These are phyloP conservation scores for Rasamsonia emersonii DNA, from an alignment of 2,329 filamentous ascomycete species.

Conservation along the genomic window DNA sequence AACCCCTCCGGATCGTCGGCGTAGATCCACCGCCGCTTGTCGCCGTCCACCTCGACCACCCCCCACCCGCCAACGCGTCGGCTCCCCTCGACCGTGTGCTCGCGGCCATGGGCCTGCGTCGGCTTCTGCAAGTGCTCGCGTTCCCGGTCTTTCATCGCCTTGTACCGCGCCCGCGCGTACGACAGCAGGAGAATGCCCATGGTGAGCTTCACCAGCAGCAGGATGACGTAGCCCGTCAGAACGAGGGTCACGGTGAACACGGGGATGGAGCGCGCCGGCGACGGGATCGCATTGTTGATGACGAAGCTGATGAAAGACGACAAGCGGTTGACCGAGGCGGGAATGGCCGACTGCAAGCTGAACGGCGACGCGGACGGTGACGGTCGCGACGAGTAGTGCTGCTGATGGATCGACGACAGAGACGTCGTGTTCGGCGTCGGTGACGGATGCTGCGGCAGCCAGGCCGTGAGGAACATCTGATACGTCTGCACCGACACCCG, in stretches of 20 bases:
- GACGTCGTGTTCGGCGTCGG: slow-evolving; percentile 27
- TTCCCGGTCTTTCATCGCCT: slow-evolving; percentile 67
- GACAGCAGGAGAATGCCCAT: slow-evolving; percentile 80
- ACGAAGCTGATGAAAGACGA: slow-evolving; percentile 30
- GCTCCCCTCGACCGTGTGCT: slow-evolving; percentile 58
- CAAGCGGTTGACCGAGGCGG: slow-evolving; percentile 45
- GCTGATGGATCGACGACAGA: slow-evolving; percentile 35
- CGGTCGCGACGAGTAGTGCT: slow-evolving; percentile 54
- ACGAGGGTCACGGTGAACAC: slow-evolving; percentile 69
- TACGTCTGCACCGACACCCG: slow-evolving; percentile 92
- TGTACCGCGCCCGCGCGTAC: slow-evolving; percentile 71
- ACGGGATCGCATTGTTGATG: slow-evolving; percentile 34
- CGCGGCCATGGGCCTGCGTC: slow-evolving; percentile 26
- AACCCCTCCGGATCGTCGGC: slow-evolving; percentile 69
- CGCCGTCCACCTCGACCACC: slow-evolving; percentile 79
- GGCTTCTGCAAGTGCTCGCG: slow-evolving; percentile 18
- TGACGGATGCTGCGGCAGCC: slow-evolving; percentile 63
- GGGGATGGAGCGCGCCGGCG: slow-evolving; percentile 32
- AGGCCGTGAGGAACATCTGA: slow-evolving; percentile 90
- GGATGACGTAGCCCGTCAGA: slow-evolving; percentile 71
- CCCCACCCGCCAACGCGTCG: slow-evolving; percentile 74
- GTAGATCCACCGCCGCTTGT: slow-evolving; percentile 78
- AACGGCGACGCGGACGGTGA: slow-evolving; percentile 59
- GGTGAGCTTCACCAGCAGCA: slow-evolving; percentile 75
- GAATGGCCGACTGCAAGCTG: slow-evolving; percentile 44